Base-by-base conservation (phyloP, 2,329 filamentous ascomycete species). In the Aspergillus sp. region DNA sequence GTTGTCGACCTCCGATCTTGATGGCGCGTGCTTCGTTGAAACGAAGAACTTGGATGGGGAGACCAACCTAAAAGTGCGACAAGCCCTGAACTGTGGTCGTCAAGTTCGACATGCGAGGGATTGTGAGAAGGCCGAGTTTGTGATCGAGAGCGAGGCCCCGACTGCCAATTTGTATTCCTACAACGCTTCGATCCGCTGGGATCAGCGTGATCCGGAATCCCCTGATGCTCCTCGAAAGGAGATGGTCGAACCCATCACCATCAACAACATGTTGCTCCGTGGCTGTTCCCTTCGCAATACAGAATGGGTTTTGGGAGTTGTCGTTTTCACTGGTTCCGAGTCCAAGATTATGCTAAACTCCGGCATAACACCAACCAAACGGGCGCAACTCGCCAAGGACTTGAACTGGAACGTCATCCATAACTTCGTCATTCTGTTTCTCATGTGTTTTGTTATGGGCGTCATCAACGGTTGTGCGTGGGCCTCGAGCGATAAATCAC, bases 271-370 rank as follows among this genome's bases (percentile, higher is more conserved):
- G 62, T 84, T 99, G 31, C 86, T 99, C 45, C 90, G 95, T 80
- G 95, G 95, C 56, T 96, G 92, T 77, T 96, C 92, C 66, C 77
- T 99, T 49, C 87, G 93, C 64, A 99, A 98, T 73, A 99, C 95
- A 0, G 93, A 98, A 70, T 99, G 95, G 95, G 84, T 92, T 54
- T 83, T 99, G 5, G 95, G 93, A 54, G 85, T 99, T 3, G 93
- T 98, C 49, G 81, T 96, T 17, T 99, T 96, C 76, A 98, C 95
- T 12, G 95, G 95, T 35, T 87, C 93, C 70, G 93, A 99, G 73
- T 96, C 93, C 35, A 99, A 98, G 79, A 98, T 97, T 73, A 99
- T 99, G 95, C 90, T 97, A 79, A 99, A 99, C 72, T 90, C 95
- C 27, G 95, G 95, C 59, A 89, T 93, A 62, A 99, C 95, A 1